phyloP scores from a whole-genome alignment of 2,329 filamentous ascomycete genomes.

The Gaeumannomyces sp. region DNA sequence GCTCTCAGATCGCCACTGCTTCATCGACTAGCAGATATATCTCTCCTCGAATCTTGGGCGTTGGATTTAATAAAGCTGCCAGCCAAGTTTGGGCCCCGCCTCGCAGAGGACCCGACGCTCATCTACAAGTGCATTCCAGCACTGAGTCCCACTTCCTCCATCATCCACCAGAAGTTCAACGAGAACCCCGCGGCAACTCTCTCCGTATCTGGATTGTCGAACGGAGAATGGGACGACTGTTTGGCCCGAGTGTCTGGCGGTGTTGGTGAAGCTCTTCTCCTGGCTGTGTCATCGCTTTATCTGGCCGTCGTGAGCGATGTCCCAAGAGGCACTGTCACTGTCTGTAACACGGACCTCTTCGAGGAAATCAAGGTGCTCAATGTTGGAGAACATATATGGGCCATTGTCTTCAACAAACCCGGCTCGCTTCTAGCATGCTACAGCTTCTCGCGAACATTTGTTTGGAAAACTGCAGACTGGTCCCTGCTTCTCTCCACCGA shows the following conservation, averaged over 20 bases:
- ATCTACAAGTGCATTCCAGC: neutral
- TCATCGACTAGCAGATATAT: neutral
- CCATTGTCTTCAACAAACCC: neutral
- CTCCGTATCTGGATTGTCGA: neutral
- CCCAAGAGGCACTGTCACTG: too few relatives aligned
- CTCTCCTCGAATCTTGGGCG: neutral
- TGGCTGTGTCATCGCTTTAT: neutral
- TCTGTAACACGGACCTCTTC: neutral
- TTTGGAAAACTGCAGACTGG: neutral
- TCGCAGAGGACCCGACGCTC: neutral
- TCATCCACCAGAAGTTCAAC: neutral
- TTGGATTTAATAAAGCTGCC: neutral
- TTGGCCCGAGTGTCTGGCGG: neutral
- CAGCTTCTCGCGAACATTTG: neutral
- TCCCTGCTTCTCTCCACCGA: neutral
- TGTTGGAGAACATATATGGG: neutral
- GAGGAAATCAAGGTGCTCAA: neutral
- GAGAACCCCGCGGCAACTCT: neutral
- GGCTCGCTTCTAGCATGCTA: neutral
- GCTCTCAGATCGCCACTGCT: neutral
- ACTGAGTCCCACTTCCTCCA: neutral
- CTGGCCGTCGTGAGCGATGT: neutral
- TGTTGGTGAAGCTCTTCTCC: fast-evolving
- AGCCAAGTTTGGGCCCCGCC: neutral
- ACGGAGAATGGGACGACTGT: neutral